Evolutionary conservation across 2,329 filamentous ascomycete genomes (phyloP).

Genomic region (Fusarium mangiferae): DNA sequence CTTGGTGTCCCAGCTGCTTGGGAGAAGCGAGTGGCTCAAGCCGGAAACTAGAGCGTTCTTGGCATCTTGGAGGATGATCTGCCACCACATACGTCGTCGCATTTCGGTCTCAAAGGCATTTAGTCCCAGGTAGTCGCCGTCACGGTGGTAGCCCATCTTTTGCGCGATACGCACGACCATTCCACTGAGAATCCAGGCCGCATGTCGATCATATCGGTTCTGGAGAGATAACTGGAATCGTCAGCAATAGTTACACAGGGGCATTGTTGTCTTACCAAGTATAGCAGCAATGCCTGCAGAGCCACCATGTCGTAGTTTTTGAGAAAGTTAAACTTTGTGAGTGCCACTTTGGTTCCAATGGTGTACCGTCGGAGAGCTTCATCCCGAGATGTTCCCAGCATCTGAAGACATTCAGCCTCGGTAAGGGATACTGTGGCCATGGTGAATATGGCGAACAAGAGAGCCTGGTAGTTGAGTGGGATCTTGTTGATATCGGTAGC

Average conservation of each 20-base stretch:
- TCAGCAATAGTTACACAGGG: constrained; percentile 14
- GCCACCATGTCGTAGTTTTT: constrained; percentile 67
- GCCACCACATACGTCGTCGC: constrained; percentile 75
- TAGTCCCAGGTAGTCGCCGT: constrained; percentile 66
- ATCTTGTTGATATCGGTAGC: constrained; percentile 65
- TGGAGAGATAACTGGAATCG: constrained; percentile 61
- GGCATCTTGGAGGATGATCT: constrained; percentile 67
- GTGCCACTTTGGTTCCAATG: constrained; percentile 59
- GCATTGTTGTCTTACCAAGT: constrained; percentile 55
- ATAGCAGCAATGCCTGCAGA: constrained; percentile 68
- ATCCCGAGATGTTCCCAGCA: constrained; percentile 61
- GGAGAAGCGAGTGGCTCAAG: constrained; percentile 62
- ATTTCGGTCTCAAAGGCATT: constrained; percentile 74
- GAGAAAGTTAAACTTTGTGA: constrained; percentile 66
- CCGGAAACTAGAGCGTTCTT: constrained; percentile 68
- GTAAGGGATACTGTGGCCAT: constrained; percentile 67
- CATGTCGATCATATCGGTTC: constrained; percentile 67
- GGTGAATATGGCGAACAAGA: constrained; percentile 73
- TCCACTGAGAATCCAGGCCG: constrained; percentile 70
- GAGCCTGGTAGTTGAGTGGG: constrained; percentile 67
- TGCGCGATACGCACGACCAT: constrained; percentile 71
- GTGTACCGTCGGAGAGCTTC: constrained; percentile 63
- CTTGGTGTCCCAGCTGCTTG: constrained; percentile 66
- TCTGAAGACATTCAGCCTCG: constrained; percentile 64
- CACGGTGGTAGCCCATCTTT: constrained; percentile 74